These are phyloP conservation scores for Bipolaris bicolor DNA, from an alignment of 2,329 filamentous ascomycete species.

Conservation along the genomic window DNA sequence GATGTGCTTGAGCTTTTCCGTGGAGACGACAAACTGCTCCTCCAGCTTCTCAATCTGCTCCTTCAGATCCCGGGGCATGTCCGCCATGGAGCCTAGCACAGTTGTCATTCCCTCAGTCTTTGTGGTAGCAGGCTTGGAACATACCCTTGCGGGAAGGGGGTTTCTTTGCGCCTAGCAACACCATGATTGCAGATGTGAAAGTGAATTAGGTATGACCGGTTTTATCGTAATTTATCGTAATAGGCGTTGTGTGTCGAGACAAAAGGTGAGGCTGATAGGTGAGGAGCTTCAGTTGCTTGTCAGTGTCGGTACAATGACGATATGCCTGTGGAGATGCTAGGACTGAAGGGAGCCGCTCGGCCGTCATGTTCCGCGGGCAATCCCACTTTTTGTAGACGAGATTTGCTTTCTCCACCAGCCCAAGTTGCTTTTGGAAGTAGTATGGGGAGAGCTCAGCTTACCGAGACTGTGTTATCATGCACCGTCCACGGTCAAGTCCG, in stretches of 20 bases:
- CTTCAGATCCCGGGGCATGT: slow-evolving; percentile 85
- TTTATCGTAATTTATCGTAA: slow-evolving; percentile 11
- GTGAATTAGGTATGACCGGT: slow-evolving; percentile 6
- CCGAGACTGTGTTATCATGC: slow-evolving; percentile 24
- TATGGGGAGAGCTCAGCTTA: slow-evolving; percentile 20
- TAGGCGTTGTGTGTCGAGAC: not conserved
- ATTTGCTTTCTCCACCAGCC: slow-evolving; percentile 21
- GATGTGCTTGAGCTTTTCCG: slow-evolving; percentile 83
- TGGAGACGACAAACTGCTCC: slow-evolving; percentile 79
- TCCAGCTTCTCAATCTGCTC: slow-evolving; percentile 83
- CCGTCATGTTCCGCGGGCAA: slow-evolving; percentile 16
- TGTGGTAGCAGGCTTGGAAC: slow-evolving; percentile 43
- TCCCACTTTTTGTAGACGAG: slow-evolving; percentile 13
- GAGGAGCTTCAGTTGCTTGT: slow-evolving; percentile 12
- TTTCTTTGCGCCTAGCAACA: slow-evolving; percentile 68
- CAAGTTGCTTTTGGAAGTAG: slow-evolving; percentile 25
- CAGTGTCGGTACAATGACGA: slow-evolving; percentile 8
- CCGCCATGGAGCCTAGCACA: slow-evolving; percentile 79
- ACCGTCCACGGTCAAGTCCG: slow-evolving; percentile 15
- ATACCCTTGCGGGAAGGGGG: slow-evolving; percentile 76
- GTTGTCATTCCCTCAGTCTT: slow-evolving; percentile 28
- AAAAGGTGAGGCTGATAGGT: slow-evolving; percentile 9
- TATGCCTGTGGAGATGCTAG: slow-evolving; percentile 7
- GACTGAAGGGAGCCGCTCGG: slow-evolving; percentile 4
- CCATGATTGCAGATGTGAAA: slow-evolving; percentile 58